A percentile compares a stretch with the other conserved stretches of the same genome.
These are phyloP conservation scores for Helotiales sp. DNA, from an alignment of 2,329 filamentous ascomycete species.

Conservation along the genomic window DNA sequence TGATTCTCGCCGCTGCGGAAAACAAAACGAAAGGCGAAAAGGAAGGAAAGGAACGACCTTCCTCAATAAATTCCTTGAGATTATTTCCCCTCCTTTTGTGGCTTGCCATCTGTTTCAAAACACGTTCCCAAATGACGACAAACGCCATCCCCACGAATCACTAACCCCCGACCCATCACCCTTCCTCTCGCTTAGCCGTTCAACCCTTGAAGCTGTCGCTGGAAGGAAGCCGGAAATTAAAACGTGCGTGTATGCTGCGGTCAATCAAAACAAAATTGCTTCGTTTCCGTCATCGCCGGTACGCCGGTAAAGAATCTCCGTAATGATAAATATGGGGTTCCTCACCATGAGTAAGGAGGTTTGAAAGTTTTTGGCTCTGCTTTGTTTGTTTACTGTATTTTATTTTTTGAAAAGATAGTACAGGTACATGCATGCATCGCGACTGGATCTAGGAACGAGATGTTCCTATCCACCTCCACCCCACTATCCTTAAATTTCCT, in stretches of 20 bases:
- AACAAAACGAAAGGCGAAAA: background rate
- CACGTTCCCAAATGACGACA: background rate
- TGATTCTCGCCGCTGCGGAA: background rate
- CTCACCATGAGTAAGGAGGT: background rate
- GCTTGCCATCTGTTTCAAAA: constrained; percentile 2
- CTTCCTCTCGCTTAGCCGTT: background rate
- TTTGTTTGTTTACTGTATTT: background rate
- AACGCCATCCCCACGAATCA: background rate
- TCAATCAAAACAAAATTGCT: background rate
- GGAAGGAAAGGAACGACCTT: background rate
- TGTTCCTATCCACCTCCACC: background rate
- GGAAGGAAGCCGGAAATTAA: background rate
- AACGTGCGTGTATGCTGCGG: background rate
- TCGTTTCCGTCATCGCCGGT: background rate
- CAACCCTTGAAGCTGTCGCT: background rate
- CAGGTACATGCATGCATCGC: background rate
- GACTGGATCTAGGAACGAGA: background rate
- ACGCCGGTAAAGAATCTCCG: too few species aligned
- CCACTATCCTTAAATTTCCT: constrained; percentile 6
- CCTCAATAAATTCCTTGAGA: background rate
- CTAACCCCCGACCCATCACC: background rate
- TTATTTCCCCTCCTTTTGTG: background rate
- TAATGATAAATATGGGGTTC: background rate
- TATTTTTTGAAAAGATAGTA: background rate
- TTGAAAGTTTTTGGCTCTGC: background rate